Percentiles rank a stretch among this genome's conserved stretches.
Evolutionary conservation across 331 rosid genomes (phyloP).

Genomic region (Saraca asoca): DNA sequence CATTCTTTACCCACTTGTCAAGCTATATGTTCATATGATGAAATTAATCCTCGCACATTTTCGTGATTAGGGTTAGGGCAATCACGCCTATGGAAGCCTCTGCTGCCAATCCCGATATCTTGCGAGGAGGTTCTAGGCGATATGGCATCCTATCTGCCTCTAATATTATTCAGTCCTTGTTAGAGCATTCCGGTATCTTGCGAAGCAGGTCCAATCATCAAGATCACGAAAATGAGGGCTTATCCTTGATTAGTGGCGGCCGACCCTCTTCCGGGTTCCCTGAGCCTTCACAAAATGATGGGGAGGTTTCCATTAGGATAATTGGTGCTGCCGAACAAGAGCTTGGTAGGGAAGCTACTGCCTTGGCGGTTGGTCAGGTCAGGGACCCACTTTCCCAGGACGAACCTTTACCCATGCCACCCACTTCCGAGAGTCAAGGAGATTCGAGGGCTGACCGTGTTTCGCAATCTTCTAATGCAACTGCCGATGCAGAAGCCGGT

Average conservation of each 20-base stretch:
- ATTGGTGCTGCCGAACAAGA: constrained; percentile 71
- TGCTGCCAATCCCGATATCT: constrained; percentile 53
- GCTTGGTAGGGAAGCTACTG: constrained; percentile 57
- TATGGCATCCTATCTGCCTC: constrained; percentile 61
- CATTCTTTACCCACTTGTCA: no score
- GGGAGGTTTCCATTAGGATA: constrained; percentile 87
- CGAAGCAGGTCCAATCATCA: constrained; percentile 60
- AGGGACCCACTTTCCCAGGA: constrained; percentile 42
- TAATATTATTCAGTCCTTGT: constrained; percentile 65
- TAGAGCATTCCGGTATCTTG: constrained; percentile 79
- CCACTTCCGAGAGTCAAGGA: constrained; percentile 34
- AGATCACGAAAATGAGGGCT: constrained; percentile 53
- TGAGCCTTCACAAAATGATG: constrained; percentile 53
- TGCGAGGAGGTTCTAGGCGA: constrained; percentile 55
- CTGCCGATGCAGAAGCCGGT: constrained; percentile 46
- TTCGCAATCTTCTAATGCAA: constrained; percentile 41
- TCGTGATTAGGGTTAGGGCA: constrained; percentile 55
- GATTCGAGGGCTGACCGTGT: constrained; percentile 45
- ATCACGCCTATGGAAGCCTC: constrained; percentile 64
- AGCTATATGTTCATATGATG: no score
- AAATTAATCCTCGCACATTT: not conserved
- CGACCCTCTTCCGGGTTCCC: constrained; percentile 43
- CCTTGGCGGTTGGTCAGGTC: constrained; percentile 51
- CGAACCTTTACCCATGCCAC: constrained; percentile 32
- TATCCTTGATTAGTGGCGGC: constrained; percentile 34